Evolutionary conservation across 345 rosid species (phyloP), one percentile per base, ranked within the genome.

Genomic region (Leavenworthia alabamica): DNA sequence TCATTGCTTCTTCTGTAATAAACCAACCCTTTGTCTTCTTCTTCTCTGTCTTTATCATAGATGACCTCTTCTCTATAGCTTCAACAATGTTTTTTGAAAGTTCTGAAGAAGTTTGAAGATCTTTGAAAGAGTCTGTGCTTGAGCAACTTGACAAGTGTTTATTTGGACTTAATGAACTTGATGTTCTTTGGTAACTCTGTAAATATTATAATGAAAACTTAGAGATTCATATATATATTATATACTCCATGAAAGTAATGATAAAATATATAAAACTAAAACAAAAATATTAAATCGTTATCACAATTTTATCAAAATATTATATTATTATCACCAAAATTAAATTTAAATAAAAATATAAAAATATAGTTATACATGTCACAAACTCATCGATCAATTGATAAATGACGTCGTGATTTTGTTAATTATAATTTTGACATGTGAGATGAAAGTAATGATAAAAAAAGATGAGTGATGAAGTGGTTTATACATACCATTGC

Each of bases 171-270:
- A 23, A 23, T 12, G 60, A 61, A 42, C 67, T 68, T 40, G 66
- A 41, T 15, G 54, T 44, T 45, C 28, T 44, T 62, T 56, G 28
- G 57, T 68, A 59, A 68, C 73, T 68, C 66, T 68, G 60, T 22
- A 19, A 57, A 7, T n/a, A 19, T 26, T 20, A 48, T 4, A 57
- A 67, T 11, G 8, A 3, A 67, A 20, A 67, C 1, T 0, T 40
- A n/a, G 12, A 50, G 44, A 15, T 8, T 7, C 3, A 41, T 49
- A 47, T n/a, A n/a, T n/a, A n/a, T n/a, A n/a, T n/a, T n/a, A n/a
- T n/a, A n/a, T n/a, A n/a, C n/a, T n/a, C n/a, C n/a, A n/a, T n/a
- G n/a, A n/a, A n/a, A n/a, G n/a, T n/a, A n/a, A n/a, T n/a, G n/a
- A n/a, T n/a, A n/a, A n/a, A n/a, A n/a, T n/a, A n/a, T n/a, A n/a